Percentiles rank a stretch among this genome's conserved stretches.
phyloP scores from a whole-genome alignment of 163 green algal species.

The Prototheca stagnorum region DNA sequence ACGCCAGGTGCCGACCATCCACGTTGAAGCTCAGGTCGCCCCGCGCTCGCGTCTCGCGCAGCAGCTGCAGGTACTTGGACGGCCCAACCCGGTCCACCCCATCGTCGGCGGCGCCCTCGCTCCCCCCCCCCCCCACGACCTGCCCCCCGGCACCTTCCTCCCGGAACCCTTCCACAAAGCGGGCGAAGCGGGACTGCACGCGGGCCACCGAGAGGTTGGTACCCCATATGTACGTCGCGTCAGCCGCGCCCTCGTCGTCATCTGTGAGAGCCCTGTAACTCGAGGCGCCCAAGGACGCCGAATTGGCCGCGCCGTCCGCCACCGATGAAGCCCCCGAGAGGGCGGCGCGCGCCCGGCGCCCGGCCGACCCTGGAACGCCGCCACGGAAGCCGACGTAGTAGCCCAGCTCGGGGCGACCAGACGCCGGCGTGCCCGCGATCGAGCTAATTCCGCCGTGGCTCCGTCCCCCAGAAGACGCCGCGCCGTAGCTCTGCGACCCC shows the following conservation, averaged over 20 bases:
- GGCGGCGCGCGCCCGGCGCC: no score
- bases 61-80: no score
- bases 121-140: background rate
- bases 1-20: slow-evolving; percentile 31
- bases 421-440: background rate
- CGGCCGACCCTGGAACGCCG: no score
- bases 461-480: no score
- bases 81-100: no score
- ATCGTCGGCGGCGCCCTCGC: no score
- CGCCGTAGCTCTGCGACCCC: no score
- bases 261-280: slow-evolving; percentile 5
- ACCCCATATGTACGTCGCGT: slow-evolving; percentile 72
- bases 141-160: slow-evolving; percentile 8
- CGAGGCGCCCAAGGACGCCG: no score
- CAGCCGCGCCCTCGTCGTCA: slow-evolving; percentile 16
- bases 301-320: no score
- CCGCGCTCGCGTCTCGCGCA: slow-evolving; percentile 8
- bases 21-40: slow-evolving; percentile 36
- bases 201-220: slow-evolving; percentile 54
- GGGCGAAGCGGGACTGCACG: slow-evolving; percentile 28
- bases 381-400: slow-evolving; percentile 6
- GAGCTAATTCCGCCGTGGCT: background rate
- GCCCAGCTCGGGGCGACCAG: slow-evolving; percentile 10
- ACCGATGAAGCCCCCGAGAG: no score
- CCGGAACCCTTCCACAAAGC: slow-evolving; percentile 51